These are phyloP conservation scores for Aureobasidium lini DNA, from an alignment of 2,329 filamentous ascomycete species.

Conservation along the genomic window DNA sequence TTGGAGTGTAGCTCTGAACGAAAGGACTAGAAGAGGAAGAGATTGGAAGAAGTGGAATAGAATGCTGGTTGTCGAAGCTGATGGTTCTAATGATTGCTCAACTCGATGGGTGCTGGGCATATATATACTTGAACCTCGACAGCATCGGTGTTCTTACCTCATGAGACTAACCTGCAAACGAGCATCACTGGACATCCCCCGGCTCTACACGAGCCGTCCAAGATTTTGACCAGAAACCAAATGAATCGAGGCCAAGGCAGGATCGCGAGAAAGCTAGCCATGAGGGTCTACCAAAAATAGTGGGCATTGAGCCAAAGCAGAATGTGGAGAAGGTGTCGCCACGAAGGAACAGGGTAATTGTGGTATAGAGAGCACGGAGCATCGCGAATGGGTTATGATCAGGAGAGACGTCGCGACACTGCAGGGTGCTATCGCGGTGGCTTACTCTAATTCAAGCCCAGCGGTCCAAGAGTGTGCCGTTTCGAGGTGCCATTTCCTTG, in stretches of 20 bases:
- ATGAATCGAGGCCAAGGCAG: conserved; percentile 4
- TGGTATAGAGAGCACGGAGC: conserved; percentile 8
- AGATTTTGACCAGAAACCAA: not conserved
- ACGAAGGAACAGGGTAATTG: not conserved
- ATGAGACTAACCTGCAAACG: not conserved
- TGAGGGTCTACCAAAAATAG: not conserved
- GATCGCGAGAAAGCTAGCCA: not conserved
- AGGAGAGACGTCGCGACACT: not conserved
- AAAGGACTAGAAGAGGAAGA: not conserved
- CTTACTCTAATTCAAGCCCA: conserved; percentile 8
- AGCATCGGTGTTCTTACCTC: not conserved
- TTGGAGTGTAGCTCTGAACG: not conserved
- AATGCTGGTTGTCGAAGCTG: not conserved
- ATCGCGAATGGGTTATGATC: not conserved
- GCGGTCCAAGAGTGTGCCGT: not conserved
- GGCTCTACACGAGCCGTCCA: not conserved
- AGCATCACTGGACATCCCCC: not conserved
- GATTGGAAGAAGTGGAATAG: not conserved
- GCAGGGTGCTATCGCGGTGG: conserved; percentile 1
- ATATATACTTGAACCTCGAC: conserved; percentile 1
- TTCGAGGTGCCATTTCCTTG: not conserved
- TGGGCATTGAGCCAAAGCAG: not conserved
- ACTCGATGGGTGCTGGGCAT: not conserved
- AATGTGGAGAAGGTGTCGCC: not conserved
- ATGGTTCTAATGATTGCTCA: not conserved